These are phyloP conservation scores for Phytophthora brassicae DNA, from an alignment of 352 stramenopile genomes.

Conservation along the genomic window DNA sequence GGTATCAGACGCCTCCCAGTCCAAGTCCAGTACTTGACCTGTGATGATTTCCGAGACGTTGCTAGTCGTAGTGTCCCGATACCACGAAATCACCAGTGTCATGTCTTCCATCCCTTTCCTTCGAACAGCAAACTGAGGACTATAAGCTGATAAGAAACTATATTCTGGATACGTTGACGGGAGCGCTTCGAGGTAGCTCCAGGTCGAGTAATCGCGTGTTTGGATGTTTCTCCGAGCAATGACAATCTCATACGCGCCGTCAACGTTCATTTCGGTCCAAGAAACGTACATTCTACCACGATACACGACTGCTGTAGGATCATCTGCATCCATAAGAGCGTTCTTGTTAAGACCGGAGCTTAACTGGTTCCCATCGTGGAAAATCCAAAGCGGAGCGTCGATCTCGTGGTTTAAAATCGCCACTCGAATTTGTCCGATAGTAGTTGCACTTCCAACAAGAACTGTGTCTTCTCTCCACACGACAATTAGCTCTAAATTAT, in stretches of 20 bases:
- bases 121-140: slow-evolving; percentile 45
- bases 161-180: slow-evolving; percentile 26
- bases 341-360: slow-evolving; percentile 54
- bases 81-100: slow-evolving; percentile 52
- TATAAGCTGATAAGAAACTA: slow-evolving; percentile 49
- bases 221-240: slow-evolving; percentile 52
- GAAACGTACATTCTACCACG: slow-evolving; percentile 58
- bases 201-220: slow-evolving; percentile 55
- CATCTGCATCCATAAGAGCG: slow-evolving; percentile 41
- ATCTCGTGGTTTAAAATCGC: slow-evolving; percentile 53
- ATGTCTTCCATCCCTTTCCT: slow-evolving; percentile 54
- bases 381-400: slow-evolving; percentile 65
- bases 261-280: slow-evolving; percentile 49
- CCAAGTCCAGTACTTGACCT: slow-evolving; percentile 42
- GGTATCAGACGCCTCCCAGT: slow-evolving; percentile 52
- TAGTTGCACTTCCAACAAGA: slow-evolving; percentile 6
- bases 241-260: slow-evolving; percentile 49
- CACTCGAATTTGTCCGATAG: slow-evolving; percentile 58
- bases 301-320: slow-evolving; percentile 48
- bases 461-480: slow-evolving; percentile 55
- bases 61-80: slow-evolving; percentile 43
- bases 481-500: slow-evolving; percentile 62
- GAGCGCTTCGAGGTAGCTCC: slow-evolving; percentile 46
- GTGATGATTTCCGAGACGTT: slow-evolving; percentile 52
- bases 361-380: slow-evolving; percentile 61